Base-by-base conservation (phyloP, 1,284 basidiomycete genomes). In the Hemileccinum hortonii region DNA sequence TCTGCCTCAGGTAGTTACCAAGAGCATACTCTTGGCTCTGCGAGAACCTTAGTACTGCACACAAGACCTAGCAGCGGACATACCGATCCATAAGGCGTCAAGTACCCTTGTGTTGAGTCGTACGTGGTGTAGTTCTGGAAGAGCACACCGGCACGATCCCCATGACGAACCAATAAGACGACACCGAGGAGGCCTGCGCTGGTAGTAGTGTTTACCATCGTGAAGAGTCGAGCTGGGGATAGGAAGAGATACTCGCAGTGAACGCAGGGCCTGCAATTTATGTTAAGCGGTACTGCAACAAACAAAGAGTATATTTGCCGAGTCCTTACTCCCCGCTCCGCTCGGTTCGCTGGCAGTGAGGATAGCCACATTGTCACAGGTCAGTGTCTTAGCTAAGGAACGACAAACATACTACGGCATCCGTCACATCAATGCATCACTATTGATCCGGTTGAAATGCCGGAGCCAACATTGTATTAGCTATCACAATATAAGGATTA, bases 31-130 rank as follows among this genome's bases (percentile, higher is more conserved):
- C 69, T 60, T 81, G 66, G 22, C 54, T 52, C 52, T 59, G 43
- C n/a, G 5, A 32, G 19, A 42, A 48, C 8, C 0, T 63, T 6
- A 54, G 52, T 14, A 39, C 21, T 1, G n/a, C 2, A 40, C 22
- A 41, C 30, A 11, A 37, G 10, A 49, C 11, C 18, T 8, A 24
- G 46, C 15, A 6, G 32, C 11, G 2, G 7, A 42, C 68, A 42
- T 51, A 73, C 70, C 50, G 74, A 69, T 38, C 79, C 79, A 2
- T 78, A 69, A 4, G 77, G 67, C 5, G 79, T 80, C 58, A 81
- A 67, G 49, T 69, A 69, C 24, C 77, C 76, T 44, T 73, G 64
- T 4, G 66, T 64, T 1, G 76, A 73, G 21, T 69, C 62, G 56
- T 80, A 79, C 14, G 64, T 69, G 8, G 56, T 53, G 42, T 70